A percentile compares a stretch with the other conserved stretches of the same genome.
phyloP scores from a whole-genome alignment of 2,329 filamentous ascomycete genomes.

The Neonectria sp. region DNA sequence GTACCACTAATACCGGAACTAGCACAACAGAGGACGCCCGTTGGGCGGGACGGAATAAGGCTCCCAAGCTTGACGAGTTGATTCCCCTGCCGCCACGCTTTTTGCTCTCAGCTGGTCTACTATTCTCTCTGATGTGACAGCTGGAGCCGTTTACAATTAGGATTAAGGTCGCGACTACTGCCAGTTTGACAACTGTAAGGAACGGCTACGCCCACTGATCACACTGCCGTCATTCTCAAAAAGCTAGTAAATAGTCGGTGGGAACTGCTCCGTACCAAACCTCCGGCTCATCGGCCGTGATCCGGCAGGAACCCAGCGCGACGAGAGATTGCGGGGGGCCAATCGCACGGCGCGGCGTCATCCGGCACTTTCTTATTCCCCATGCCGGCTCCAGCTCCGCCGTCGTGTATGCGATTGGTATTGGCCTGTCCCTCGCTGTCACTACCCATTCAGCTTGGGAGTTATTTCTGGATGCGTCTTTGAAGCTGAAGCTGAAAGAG shows the following conservation, averaged over 20 bases:
- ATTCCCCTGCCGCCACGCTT: not conserved
- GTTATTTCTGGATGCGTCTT: not conserved
- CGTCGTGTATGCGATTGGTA: not conserved
- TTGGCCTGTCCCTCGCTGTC: not conserved
- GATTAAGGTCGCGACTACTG: not conserved
- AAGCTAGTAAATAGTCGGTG: not conserved
- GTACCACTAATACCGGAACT: not conserved
- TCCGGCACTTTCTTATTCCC: not conserved
- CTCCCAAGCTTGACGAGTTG: not conserved
- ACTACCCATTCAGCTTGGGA: not conserved
- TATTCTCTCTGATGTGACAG: not conserved
- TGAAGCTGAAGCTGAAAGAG: not conserved
- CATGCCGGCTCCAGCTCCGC: not conserved
- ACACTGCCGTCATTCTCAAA: not conserved
- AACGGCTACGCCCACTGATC: not conserved
- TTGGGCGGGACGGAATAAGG: not conserved
- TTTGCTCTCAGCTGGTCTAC: not conserved
- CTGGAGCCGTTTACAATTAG: not conserved
- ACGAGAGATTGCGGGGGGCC: not conserved
- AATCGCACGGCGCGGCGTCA: not conserved
- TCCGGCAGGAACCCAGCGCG: not conserved
- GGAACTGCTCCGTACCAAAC: not conserved
- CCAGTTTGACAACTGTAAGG: not conserved
- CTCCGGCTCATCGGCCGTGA: not conserved
- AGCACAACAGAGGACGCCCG: not conserved